phyloP scores from a whole-genome alignment of 1,139 yeast genomes.

The Taiozyma sp. region DNA sequence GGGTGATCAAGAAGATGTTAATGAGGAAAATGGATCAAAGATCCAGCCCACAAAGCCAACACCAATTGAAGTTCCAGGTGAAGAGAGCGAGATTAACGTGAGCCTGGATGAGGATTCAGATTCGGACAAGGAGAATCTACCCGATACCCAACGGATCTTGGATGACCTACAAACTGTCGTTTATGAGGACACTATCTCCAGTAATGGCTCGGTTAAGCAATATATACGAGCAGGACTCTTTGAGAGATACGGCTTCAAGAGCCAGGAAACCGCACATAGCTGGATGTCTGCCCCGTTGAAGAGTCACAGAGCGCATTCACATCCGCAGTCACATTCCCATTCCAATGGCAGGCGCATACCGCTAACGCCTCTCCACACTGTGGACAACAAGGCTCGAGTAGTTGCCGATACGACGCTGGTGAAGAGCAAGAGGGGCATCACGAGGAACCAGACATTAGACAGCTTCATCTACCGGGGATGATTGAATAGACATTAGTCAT shows the following conservation, averaged over 20 bases:
- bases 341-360: not conserved
- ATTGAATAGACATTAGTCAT: not conserved
- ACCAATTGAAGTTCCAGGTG: not conserved
- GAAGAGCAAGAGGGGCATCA: slow-evolving; percentile 1
- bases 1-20: not conserved
- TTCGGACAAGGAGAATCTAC: not conserved
- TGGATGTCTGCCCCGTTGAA: not conserved
- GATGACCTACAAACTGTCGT: not conserved
- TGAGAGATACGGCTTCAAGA: slow-evolving; percentile 14
- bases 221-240: slow-evolving; percentile 8
- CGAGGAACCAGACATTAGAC: slow-evolving; percentile 14
- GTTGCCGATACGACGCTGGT: not conserved
- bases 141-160: not conserved
- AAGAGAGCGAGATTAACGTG: not conserved
- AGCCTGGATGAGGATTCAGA: not conserved
- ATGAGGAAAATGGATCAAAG: not conserved
- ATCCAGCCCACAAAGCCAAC: not conserved
- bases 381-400: slow-evolving; percentile 2
- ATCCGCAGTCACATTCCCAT: not conserved
- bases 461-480: slow-evolving; percentile 16
- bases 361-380: slow-evolving; percentile 2
- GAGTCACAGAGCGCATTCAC: not conserved
- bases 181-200: not conserved
- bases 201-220: not conserved
- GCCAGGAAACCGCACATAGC: not conserved